Evolutionary conservation across 2,329 filamentous ascomycete genomes (phyloP), one percentile per base, ranked within the genome.

Genomic region (Pestalotiopsis sp.): DNA sequence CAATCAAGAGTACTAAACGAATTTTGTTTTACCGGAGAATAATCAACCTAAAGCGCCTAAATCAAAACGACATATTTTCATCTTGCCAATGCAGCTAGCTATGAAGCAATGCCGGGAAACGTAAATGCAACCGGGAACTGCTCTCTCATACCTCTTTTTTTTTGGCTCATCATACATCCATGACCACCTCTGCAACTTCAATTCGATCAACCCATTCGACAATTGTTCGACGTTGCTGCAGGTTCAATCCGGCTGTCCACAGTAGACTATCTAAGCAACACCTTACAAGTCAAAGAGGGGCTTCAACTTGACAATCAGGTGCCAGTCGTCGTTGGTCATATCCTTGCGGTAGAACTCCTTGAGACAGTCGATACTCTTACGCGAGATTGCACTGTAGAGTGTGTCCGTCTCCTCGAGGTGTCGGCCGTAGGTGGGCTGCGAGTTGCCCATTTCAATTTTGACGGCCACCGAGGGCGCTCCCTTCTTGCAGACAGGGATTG

Each of bases 381-480:
- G 89, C 58, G 93, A 96, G 76, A 99, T 94, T 70, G 92, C 86
- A 73, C 92, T 95, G 87, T 98, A 98, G 14, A 99, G 86, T 1
- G 84, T 87, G 80, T 99, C 96, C 72, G 90, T 89, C 81, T 99
- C 95, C 81, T 99, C 96, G 65, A 99, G 89, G 72, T 99, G 96
- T 70, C 96, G 92, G 69, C 96, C 96, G 79, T 99, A 99, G 69
- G 92, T 89, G 17, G 96, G 97, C 84, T 99, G 96, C 79, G 95
- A 94, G 69, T 91, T 84, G 67, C 94, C 95, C 89, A 91, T 91
- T 84, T 99, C 97, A 76, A 99, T 97, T 87, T 99, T 99, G 85
- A 99, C 87, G 23, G 96, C 96, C 11, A 99, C 97, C 1, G 94
- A 97, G n/a, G 97, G 96, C 78, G 97, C 93, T 66, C 95, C 95